A percentile compares a stretch with the other conserved stretches of the same genome.
Conservation (phyloP, 2,329 filamentous ascomycete genomes). For the Geosmithia morbida region DNA sequence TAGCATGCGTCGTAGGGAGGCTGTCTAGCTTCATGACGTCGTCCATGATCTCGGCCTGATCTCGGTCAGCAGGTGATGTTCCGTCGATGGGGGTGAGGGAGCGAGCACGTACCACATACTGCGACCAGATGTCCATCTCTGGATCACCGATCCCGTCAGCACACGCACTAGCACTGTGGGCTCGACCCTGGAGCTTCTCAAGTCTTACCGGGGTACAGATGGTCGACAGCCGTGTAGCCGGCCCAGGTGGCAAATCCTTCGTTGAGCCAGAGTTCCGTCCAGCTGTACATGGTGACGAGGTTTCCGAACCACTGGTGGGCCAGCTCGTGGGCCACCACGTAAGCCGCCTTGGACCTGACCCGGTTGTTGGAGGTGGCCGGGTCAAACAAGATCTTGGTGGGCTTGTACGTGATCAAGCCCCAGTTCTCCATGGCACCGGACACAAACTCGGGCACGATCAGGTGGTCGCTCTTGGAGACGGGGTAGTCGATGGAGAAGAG, state of each 20-base stretch:
- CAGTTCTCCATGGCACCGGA: slow-evolving; percentile 89
- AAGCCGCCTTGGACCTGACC: slow-evolving; percentile 88
- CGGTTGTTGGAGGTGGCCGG: slow-evolving; percentile 79
- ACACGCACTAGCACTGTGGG: neutral
- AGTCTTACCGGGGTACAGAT: slow-evolving; percentile 93
- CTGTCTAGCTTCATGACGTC: slow-evolving; percentile 81
- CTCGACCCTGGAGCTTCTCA: slow-evolving; percentile 93
- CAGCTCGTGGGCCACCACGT: slow-evolving; percentile 95
- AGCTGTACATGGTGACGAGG: slow-evolving; percentile 94
- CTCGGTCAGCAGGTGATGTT: neutral
- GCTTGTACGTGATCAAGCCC: slow-evolving; percentile 91
- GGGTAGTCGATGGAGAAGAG: slow-evolving; percentile 90
- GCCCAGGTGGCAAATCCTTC: slow-evolving; percentile 98
- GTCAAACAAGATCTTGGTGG: slow-evolving; percentile 92
- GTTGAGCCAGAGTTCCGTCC: slow-evolving; percentile 86
- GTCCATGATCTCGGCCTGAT: slow-evolving; percentile 61
- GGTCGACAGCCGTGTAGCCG: slow-evolving; percentile 82
- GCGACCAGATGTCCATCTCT: neutral
- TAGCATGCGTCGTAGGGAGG: slow-evolving; percentile 83
- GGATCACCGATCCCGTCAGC: neutral
- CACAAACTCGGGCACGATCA: slow-evolving; percentile 87
- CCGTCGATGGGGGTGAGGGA: neutral
- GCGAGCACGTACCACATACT: neutral
- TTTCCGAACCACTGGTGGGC: slow-evolving; percentile 96
- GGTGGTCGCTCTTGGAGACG: slow-evolving; percentile 77